These are phyloP conservation scores for Chromera velia DNA, from an alignment of 73 alveolate species.

Conservation along the genomic window DNA sequence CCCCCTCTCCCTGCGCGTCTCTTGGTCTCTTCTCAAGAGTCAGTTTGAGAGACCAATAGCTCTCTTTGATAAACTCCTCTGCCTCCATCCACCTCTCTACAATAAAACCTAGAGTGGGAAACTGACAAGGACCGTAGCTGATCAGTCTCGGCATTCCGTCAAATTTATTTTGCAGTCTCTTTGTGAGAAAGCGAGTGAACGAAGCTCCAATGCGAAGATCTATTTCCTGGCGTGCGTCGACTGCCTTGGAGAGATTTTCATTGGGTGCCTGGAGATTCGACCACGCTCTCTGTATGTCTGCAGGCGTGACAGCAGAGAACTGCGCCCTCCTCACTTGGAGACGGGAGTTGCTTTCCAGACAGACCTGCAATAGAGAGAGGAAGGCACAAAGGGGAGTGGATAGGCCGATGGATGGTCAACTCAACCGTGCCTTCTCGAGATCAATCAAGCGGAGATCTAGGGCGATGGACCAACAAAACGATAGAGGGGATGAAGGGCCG, in stretches of 20 bases:
- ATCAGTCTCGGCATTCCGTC: constrained; percentile 49
- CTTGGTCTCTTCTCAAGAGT: constrained; percentile 48
- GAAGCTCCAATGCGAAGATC: constrained; percentile 26
- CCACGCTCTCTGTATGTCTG: constrained; percentile 19
- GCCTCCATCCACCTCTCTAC: constrained; percentile 82
- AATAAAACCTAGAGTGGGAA: constrained; percentile 97
- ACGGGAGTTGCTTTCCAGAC: constrained; percentile 28
- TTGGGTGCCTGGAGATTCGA: constrained; percentile 78
- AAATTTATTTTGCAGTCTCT: constrained; percentile 53
- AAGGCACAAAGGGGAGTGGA: too few relatives aligned
- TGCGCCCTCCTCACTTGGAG: constrained; percentile 67
- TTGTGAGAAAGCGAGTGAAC: constrained; percentile 64
- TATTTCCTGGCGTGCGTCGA: constrained; percentile 57
- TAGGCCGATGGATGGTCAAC: too few relatives aligned
- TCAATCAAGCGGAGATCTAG: too few relatives aligned
- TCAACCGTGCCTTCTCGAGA: too few relatives aligned
- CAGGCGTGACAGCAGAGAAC: constrained; percentile 71
- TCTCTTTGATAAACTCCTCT: constrained; percentile 83
- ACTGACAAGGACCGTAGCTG: constrained; percentile 96
- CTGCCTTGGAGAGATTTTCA: constrained; percentile 89
- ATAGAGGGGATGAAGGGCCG: too few relatives aligned
- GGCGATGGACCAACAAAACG: too few relatives aligned
- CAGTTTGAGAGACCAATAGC: constrained; percentile 80
- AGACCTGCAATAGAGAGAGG: constrained; percentile 58
- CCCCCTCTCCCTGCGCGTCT: constrained; percentile 45